Evolutionary conservation across 1,139 yeast genomes (phyloP).

Genomic region (Geotrichum macrosporum): DNA sequence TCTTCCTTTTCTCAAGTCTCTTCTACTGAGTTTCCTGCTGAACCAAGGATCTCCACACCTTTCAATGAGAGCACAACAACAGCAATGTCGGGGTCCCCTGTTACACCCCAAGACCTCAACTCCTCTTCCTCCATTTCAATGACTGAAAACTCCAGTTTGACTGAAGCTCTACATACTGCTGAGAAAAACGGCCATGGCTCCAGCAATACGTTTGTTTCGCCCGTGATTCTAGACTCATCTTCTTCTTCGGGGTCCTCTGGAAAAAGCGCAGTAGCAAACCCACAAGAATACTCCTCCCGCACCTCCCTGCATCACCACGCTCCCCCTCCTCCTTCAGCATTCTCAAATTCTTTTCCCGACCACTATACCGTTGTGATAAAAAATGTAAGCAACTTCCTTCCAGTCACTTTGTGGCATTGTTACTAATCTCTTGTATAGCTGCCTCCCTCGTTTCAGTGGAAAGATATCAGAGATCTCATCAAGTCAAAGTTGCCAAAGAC

Average conservation of each 20-base stretch:
- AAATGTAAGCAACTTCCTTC: slow-evolving; percentile 3
- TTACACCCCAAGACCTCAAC: background rate
- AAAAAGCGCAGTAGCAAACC: too few species aligned
- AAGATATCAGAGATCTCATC: slow-evolving; percentile 24
- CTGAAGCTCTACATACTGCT: background rate
- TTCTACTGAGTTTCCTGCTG: background rate
- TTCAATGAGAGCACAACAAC: background rate
- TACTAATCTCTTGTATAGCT: slow-evolving; percentile 1
- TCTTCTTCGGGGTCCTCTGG: background rate
- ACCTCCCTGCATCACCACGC: background rate
- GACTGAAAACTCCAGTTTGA: background rate
- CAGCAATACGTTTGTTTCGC: background rate
- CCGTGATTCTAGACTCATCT: slow-evolving; percentile 8
- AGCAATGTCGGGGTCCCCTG: background rate
- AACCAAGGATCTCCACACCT: background rate
- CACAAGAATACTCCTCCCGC: background rate
- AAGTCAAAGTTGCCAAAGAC: slow-evolving; percentile 22
- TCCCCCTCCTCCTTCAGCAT: background rate
- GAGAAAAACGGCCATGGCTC: background rate
- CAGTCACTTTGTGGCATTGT: background rate
- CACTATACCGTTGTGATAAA: slow-evolving; percentile 10
- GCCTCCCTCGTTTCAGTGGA: slow-evolving; percentile 24
- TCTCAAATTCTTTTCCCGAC: slow-evolving; percentile 1
- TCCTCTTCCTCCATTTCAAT: background rate
- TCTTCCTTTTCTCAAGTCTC: background rate